Base-by-base conservation (phyloP, 2,329 filamentous ascomycete species). In the Epichloe brachyelytri region DNA sequence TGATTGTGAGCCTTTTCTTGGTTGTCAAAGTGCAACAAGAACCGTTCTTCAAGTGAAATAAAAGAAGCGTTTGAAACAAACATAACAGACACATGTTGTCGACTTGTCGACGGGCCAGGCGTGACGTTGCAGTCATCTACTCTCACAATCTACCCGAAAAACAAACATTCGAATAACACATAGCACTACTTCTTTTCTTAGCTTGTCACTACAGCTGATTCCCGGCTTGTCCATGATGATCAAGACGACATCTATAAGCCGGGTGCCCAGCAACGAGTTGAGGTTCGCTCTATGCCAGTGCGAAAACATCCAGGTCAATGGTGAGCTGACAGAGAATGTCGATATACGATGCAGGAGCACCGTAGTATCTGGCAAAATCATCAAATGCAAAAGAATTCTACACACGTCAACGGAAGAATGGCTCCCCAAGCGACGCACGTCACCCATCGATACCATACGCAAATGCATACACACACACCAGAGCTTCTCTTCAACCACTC, bases 171-270 rank as follows among this genome's bases (percentile, higher is more conserved):
- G 5, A 17, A 40, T 14, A 19, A 40, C 4, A 40, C 4, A 4
- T 40, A 19, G n/a, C 7, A 40, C n/a, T 38, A 38, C 36, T 38
- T 38, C 36, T 43, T 19, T 12, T 14, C 37, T 15, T 17, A 8
- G 49, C 49, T 74, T 77, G 73, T 77, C 68, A 72, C 74, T 76
- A 76, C 75, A 76, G 73, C 74, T 76, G 73, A 78, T 77, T 77
- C 74, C 74, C 73, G 71, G 64, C 68, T 67, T 72, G 58, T 77
- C 74, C 64, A 66, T 55, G 69, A 76, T 60, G 64, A 68, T 67
- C 73, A 76, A 74, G 68, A 77, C 74, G 74, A 73, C 66, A 63
- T 73, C 73, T 77, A 69, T 64, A 75, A 71, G 62, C 65, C 69
- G 70, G 72, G 74, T 72, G 74, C 74, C 73, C 73, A 77, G 75